Conservation (phyloP, 1,139 yeast species). For the Diutina rugosa region DNA sequence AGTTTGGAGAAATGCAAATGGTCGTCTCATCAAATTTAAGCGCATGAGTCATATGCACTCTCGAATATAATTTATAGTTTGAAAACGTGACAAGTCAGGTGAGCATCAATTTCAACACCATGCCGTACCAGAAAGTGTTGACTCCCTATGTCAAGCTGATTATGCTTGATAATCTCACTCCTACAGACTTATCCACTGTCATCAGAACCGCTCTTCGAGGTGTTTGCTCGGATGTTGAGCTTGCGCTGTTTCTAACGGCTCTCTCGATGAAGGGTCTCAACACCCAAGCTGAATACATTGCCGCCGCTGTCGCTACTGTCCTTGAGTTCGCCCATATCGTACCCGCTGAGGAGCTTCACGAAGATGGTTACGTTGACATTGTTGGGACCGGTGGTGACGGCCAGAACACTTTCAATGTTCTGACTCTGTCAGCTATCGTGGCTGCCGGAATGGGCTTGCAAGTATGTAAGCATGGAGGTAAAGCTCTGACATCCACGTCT, state of each 20-base stretch:
- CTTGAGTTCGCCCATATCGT: conserved; percentile 49
- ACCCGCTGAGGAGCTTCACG: conserved; percentile 24
- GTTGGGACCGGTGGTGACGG: conserved; percentile 99
- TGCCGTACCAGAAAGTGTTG: not conserved
- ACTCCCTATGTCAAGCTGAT: conserved; percentile 57
- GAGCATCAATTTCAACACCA: not conserved
- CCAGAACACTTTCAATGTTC: conserved; percentile 90
- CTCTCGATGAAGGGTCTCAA: conserved; percentile 68
- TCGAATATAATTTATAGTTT: not conserved
- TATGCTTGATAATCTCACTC: conserved; percentile 37
- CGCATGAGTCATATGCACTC: not conserved
- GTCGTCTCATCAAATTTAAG: too few species aligned
- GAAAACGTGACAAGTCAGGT: not conserved
- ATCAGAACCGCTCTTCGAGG: conserved; percentile 48
- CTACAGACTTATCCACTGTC: conserved; percentile 48
- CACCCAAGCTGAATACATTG: conserved; percentile 66
- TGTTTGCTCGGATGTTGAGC: conserved; percentile 53
- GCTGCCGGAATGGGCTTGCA: conserved; percentile 83
- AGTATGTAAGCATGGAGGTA: conserved; percentile 91
- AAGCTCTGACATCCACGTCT: conserved; percentile 83
- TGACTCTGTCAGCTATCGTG: conserved; percentile 88
- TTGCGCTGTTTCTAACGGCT: conserved; percentile 69
- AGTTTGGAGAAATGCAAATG: too few species aligned
- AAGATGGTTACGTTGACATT: conserved; percentile 61
- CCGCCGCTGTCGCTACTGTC: conserved; percentile 70